These are phyloP conservation scores for Boletus tomentosulus DNA, from an alignment of 768 basidiomycete species.

Conservation along the genomic window DNA sequence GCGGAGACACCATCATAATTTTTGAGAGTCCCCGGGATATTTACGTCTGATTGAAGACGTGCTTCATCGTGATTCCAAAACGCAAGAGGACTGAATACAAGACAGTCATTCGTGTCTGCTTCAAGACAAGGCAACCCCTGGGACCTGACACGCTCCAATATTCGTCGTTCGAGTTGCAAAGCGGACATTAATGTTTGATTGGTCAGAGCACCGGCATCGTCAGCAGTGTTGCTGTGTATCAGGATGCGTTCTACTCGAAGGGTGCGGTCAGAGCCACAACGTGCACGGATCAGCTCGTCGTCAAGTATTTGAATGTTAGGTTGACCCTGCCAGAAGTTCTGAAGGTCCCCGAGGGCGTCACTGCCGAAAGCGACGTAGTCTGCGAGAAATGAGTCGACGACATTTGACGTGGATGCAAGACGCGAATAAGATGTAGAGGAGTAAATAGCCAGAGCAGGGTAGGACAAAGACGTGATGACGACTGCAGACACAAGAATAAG, in stretches of 20 bases:
- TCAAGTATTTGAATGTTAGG: slow-evolving; percentile 59
- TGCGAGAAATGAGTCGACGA: slow-evolving; percentile 61
- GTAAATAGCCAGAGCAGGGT: slow-evolving; percentile 85
- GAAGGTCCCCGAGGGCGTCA: slow-evolving; percentile 58
- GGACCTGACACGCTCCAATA: slow-evolving; percentile 43
- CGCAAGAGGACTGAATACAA: slow-evolving; percentile 67
- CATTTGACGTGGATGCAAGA: slow-evolving; percentile 48
- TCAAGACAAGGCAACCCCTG: slow-evolving; percentile 51
- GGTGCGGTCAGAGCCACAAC: slow-evolving; percentile 65
- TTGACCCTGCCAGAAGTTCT: slow-evolving; percentile 67
- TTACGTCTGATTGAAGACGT: slow-evolving; percentile 46
- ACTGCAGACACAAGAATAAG: slow-evolving; percentile 84
- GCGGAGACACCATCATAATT: slow-evolving; percentile 48
- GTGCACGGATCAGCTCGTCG: slow-evolving; percentile 67
- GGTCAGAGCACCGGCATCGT: slow-evolving; percentile 50
- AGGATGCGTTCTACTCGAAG: slow-evolving; percentile 76
- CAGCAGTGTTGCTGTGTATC: slow-evolving; percentile 48
- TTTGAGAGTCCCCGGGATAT: slow-evolving; percentile 58
- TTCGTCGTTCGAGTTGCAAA: slow-evolving; percentile 56
- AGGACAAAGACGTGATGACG: slow-evolving; percentile 86
- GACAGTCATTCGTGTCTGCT: slow-evolving; percentile 50
- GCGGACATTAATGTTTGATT: slow-evolving; percentile 60
- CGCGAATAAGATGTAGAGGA: slow-evolving; percentile 63
- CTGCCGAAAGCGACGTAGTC: slow-evolving; percentile 50
- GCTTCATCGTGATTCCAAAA: slow-evolving; percentile 71